Conservation (phyloP, 306 rosid genomes). For the Rubus idaeus region DNA sequence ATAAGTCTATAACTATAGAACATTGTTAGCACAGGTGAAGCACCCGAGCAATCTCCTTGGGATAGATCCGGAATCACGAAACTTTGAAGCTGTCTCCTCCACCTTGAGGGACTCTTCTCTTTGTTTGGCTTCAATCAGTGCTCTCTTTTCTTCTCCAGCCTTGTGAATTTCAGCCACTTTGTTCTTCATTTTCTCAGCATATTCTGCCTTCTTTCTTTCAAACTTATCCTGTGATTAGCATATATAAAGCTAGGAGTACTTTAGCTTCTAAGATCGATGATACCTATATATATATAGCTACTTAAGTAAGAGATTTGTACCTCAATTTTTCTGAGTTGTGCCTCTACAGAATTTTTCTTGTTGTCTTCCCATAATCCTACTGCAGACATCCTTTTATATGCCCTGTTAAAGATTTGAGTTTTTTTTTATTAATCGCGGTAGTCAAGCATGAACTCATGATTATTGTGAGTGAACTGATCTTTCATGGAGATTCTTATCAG, state of each 20-base stretch:
- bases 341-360: conserved; percentile 57
- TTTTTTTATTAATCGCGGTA: background rate
- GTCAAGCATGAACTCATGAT: conserved; percentile 2
- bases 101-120: conserved; percentile 30
- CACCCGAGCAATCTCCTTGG: conserved; percentile 32
- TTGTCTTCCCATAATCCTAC: conserved; percentile 71
- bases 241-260: background rate
- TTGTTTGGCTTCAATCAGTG: conserved; percentile 27
- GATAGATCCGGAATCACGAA: conserved; percentile 12
- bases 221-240: conserved; percentile 30
- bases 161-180: conserved; percentile 35
- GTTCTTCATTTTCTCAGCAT: conserved; percentile 40
- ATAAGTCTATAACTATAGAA: background rate
- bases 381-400: conserved; percentile 54
- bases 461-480: background rate
- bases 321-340: conserved; percentile 67
- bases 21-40: conserved; percentile 18
- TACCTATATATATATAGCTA: background rate
- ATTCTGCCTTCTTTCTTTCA: conserved; percentile 35
- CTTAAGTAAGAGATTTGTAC: conserved; percentile 25
- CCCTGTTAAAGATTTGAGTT: conserved; percentile 41
- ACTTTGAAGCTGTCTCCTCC: conserved; percentile 38
- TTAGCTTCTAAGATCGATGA: background rate
- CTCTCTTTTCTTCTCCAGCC: conserved; percentile 37
- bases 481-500: background rate